phyloP scores from a whole-genome alignment of 1,284 basidiomycete species.

The Tylopilus sp. region DNA sequence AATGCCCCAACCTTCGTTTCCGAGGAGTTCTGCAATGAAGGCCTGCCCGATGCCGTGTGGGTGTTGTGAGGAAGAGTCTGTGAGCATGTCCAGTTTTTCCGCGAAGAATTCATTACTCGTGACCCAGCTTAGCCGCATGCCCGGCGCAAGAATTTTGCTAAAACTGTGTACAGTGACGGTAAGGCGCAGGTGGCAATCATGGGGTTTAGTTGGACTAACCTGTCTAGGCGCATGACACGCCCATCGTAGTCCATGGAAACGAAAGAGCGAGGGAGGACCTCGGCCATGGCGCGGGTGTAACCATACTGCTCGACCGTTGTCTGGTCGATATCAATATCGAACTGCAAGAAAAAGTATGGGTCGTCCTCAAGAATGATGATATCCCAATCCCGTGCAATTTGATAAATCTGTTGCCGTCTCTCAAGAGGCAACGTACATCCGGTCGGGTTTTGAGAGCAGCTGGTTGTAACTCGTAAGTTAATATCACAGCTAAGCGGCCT shows the following conservation, averaged over 20 bases:
- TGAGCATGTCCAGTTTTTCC: slow-evolving; percentile 55
- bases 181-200: slow-evolving; percentile 46
- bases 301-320: slow-evolving; percentile 38
- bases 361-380: slow-evolving; percentile 61
- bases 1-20: slow-evolving; percentile 37
- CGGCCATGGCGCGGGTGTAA: slow-evolving; percentile 42
- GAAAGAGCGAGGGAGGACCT: slow-evolving; percentile 51
- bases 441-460: slow-evolving; percentile 60
- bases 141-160: slow-evolving; percentile 58
- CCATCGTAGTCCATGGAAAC: slow-evolving; percentile 62
- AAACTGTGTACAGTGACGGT: slow-evolving; percentile 26
- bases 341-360: slow-evolving; percentile 64
- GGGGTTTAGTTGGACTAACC: slow-evolving; percentile 23
- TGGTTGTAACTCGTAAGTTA: slow-evolving; percentile 30
- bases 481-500: neutral
- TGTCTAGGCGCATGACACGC: slow-evolving; percentile 62
- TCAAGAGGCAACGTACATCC: slow-evolving; percentile 57
- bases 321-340: slow-evolving; percentile 37
- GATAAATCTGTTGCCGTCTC: slow-evolving; percentile 61
- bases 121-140: slow-evolving; percentile 64
- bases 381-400: slow-evolving; percentile 60
- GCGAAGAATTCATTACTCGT: slow-evolving; percentile 53
- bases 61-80: slow-evolving; percentile 44
- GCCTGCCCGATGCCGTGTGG: slow-evolving; percentile 43
- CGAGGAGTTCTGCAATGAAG: slow-evolving; percentile 42